Evolutionary conservation across 768 basidiomycete species (phyloP), one percentile per base, ranked within the genome.

Genomic region (Sarcodon aspratus): DNA sequence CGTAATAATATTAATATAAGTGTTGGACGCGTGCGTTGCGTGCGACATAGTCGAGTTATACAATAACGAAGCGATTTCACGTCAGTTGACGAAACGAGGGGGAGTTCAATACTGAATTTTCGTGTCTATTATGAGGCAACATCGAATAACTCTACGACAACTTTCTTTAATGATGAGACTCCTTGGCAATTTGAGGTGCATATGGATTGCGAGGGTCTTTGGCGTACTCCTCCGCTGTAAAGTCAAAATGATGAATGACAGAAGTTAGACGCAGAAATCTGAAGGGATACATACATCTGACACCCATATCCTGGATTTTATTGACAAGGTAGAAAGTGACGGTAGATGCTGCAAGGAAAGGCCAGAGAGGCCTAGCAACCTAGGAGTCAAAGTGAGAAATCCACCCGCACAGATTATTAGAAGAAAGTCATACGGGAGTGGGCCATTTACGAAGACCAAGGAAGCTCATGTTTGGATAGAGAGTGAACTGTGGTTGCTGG

Each of bases 141-240:
- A 27, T 27, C 21, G 21, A 27, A 27, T 27, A 27, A 27, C 21
- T 27, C 21, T 27, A 27, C 21, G 21, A 27, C n/a, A 27, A 27
- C 21, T 27, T 27, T 27, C 21, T 27, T 55, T 61, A 69, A 35
- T 72, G 69, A 45, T 70, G 70, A n/a, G 58, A 59, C 61, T 83
- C 75, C 62, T 76, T 79, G 48, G 88, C 84, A 49, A 89, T 78
- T 59, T 83, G 75, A 18, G 79, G 79, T 9, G 82, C 83, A 65
- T 88, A 86, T 35, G 87, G 88, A 73, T 91, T 91, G 61, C 79
- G 79, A 33, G 87, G 78, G 62, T 90, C 84, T 57, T 79, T 81
- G 55, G 78, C 77, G 63, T 75, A 88, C 59, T 72, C 64, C 53
- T 75, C 74, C 51, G 85, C 86, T 86, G 51, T 21, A 50, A 6